Evolutionary conservation across 2,329 filamentous ascomycete genomes (phyloP), one percentile per base, ranked within the genome.

Genomic region (Didymella pinodella): DNA sequence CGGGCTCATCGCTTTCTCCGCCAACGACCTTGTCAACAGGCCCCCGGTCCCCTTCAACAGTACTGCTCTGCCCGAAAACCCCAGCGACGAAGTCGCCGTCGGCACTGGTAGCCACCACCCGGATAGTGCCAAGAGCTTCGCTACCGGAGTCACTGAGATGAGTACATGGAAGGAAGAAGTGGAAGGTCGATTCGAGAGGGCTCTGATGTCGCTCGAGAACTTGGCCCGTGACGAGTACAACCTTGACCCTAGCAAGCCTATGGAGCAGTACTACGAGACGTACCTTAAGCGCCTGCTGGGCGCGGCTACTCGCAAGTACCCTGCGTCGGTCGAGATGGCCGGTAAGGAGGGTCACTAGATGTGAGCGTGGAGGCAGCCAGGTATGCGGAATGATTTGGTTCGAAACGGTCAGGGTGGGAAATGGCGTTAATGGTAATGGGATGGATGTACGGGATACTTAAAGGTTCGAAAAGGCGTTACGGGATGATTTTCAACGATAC

Each of bases 91-190:
- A 7, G 57, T 59, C 7, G 56, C 50, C 41, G 56, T 61, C 31
- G 34, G 57, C 47, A 20, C 49, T 40, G 40, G 62, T 58, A 57
- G 58, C 46, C 31, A 47, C 28, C 58, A 59, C 48, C 57, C 48
- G 20, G 50, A 61, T 40, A 58, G 57, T 25, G 26, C 62, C 56
- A 70, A 61, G 25, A 57, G 64, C 40, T 65, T 63, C 45, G 68
- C 40, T 12, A 63, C 69, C 14, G 72, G 70, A 7, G 74, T 76
- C 40, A 68, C 65, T 2, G 74, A 76, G 61, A 70, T 71, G 63
- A 73, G 62, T 52, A 74, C 70, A 26, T 76, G 74, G 74, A 69
- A 66, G 20, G 72, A 73, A 20, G 71, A 75, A n/a, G 54, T 74
- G 1, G 69, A 73, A 48, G 68, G 70, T 2, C 32, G 49, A 7